phyloP scores from a whole-genome alignment of 805 yeast species.

The Brettanomyces naardenensis region DNA sequence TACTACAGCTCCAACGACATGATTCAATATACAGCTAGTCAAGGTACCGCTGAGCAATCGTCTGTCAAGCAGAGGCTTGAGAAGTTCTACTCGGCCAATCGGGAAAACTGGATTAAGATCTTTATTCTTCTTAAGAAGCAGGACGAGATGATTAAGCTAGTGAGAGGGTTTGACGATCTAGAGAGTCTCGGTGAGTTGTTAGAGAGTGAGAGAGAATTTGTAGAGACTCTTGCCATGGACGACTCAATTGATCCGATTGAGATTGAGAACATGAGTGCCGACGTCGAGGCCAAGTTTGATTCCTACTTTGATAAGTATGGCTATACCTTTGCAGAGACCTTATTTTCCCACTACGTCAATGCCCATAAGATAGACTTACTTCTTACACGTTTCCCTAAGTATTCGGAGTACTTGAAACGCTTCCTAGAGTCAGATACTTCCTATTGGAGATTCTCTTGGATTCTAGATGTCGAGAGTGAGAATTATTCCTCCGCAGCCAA shows the following conservation, averaged over 20 bases:
- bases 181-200: conserved; percentile 50
- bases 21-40: conserved; percentile 3
- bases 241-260: conserved; percentile 15
- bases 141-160: conserved; percentile 48
- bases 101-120: conserved; percentile 48
- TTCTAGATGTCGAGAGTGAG: conserved; percentile 47
- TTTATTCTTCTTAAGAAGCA: conserved; percentile 43
- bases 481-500: conserved; percentile 44
- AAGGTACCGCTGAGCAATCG: background rate
- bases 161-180: conserved; percentile 62
- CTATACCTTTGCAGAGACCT: conserved; percentile 56
- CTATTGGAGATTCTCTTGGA: conserved; percentile 62
- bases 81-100: conserved; percentile 13
- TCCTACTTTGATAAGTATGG: conserved; percentile 55
- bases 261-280: conserved; percentile 15
- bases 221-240: conserved; percentile 20
- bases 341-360: conserved; percentile 52
- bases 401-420: conserved; percentile 37
- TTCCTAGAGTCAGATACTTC: conserved; percentile 41
- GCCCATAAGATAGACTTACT: conserved; percentile 44
- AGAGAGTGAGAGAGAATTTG: conserved; percentile 33
- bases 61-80: conserved; percentile 1
- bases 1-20: conserved; percentile 17
- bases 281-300: conserved; percentile 25
- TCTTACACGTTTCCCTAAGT: conserved; percentile 49